Evolutionary conservation across 2,329 filamentous ascomycete species (phyloP), one percentile per base, ranked within the genome.

Genomic region (Hawksworthiomyces lignivorus): DNA sequence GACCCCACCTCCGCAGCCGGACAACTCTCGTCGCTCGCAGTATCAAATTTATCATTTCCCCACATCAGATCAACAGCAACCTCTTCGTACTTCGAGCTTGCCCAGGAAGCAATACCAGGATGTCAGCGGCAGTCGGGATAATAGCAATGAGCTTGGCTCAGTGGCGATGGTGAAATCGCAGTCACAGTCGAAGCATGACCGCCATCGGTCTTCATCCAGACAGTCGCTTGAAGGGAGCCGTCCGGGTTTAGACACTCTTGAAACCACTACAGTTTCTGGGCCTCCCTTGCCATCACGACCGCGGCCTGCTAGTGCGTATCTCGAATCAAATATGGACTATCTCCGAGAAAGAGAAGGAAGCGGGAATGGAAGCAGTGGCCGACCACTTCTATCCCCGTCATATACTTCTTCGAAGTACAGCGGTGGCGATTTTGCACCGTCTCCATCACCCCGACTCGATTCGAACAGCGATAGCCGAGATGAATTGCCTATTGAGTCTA

Each of bases 291-390:
- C 48, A 12, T 52, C 53, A 6, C 79, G 82, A 47, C 72, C 78
- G 41, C 75, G 90, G 34, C 90, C 90, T 3, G 71, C 79, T 1
- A 96, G 89, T 59, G 85, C 86, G 26, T 87, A 89, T 57, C 73
- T 94, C 4, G 84, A 88, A 52, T 84, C 84, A 0, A 88, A 84
- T 55, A 70, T 92, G 39, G 88, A 94, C 45, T 87, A 86, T 54
- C 68, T 94, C 15, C 81, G 86, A 18, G 87, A 92, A 52, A 75
- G 80, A 39, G 88, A 94, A 56, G 27, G 29, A 11, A 36, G 42
- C 36, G 40, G 36, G n/a, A 18, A 35, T 9, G 19, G 35, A n/a
- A 70, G 68, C 18, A 67, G 73, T 3, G 60, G 64, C 1, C 67
- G 63, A 45, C 63, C 68, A 6, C 43, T 59, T 12, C 54, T 56